Conservation (phyloP, 345 rosid species). For the Stellera chamaejasme region DNA sequence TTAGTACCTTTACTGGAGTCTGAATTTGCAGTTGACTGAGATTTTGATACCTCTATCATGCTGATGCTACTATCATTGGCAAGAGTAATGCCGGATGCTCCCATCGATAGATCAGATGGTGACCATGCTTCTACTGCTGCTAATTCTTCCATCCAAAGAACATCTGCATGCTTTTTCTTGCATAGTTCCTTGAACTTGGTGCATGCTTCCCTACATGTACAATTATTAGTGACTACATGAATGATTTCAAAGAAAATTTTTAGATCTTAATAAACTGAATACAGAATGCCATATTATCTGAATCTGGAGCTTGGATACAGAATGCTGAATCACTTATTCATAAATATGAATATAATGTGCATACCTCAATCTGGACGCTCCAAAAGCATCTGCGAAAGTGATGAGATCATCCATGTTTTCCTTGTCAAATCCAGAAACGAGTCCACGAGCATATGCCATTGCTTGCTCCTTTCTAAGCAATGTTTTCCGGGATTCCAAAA, state of each 20-base stretch:
- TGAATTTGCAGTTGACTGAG: constrained; percentile 32
- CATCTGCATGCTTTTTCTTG: constrained; percentile 62
- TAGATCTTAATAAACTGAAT: not conserved
- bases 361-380: constrained; percentile 71
- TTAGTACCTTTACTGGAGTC: constrained; percentile 43
- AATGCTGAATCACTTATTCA: not conserved
- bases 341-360: not conserved
- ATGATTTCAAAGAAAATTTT: not conserved
- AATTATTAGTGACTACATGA: too few relatives aligned
- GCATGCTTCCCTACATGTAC: constrained; percentile 56
- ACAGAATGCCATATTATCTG: not conserved
- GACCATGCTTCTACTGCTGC: constrained; percentile 68
- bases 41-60: constrained; percentile 25
- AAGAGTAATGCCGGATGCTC: constrained; percentile 59
- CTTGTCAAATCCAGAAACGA: constrained; percentile 69
- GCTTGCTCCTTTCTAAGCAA: constrained; percentile 78
- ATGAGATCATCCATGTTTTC: constrained; percentile 66
- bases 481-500: constrained; percentile 57
- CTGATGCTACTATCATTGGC: constrained; percentile 36
- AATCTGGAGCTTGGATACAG: not conserved
- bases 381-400: constrained; percentile 67
- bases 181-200: constrained; percentile 64
- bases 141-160: constrained; percentile 81
- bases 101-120: constrained; percentile 43
- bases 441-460: constrained; percentile 80